These are phyloP conservation scores for Guyanaporus albipodus DNA, from an alignment of 768 basidiomycete genomes.

Conservation along the genomic window DNA sequence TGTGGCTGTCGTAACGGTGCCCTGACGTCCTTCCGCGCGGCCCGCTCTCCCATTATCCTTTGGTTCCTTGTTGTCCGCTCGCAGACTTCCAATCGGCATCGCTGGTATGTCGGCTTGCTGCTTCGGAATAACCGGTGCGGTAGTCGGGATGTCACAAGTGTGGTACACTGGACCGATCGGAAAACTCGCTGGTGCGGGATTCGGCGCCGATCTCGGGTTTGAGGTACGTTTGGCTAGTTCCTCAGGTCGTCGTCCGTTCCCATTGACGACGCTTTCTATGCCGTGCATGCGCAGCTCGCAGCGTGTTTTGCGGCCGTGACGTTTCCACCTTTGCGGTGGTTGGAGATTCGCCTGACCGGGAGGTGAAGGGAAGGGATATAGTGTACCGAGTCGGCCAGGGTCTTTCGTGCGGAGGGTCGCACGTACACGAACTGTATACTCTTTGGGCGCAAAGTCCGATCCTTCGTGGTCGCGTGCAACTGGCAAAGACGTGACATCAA, in stretches of 20 bases:
- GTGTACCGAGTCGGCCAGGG: too few species aligned
- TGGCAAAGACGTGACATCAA: too few species aligned
- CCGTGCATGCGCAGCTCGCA: conserved; percentile 33
- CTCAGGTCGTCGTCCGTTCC: not conserved
- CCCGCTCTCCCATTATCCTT: too few species aligned
- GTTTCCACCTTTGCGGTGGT: conserved; percentile 45
- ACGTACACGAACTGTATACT: too few species aligned
- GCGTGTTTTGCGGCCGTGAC: conserved; percentile 44
- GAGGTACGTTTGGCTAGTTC: conserved; percentile 32
- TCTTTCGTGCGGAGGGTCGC: too few species aligned
- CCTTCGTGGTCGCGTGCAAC: too few species aligned
- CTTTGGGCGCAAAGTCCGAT: too few species aligned
- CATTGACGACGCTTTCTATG: not conserved
- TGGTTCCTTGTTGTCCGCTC: not conserved
- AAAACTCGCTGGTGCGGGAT: conserved; percentile 35
- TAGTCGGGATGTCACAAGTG: conserved; percentile 49
- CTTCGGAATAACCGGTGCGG: conserved; percentile 46
- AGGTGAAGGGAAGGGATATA: conserved; percentile 15
- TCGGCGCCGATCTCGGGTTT: conserved; percentile 53
- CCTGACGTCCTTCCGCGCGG: too few species aligned
- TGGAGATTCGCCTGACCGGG: conserved; percentile 45
- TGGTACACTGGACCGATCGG: conserved; percentile 54
- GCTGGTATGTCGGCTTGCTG: conserved; percentile 46
- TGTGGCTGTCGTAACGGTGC: too few species aligned
- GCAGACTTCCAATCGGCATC: conserved; percentile 43